Evolutionary conservation across 2,329 filamentous ascomycete genomes (phyloP).

Genomic region (Amauroascus verrucosus): DNA sequence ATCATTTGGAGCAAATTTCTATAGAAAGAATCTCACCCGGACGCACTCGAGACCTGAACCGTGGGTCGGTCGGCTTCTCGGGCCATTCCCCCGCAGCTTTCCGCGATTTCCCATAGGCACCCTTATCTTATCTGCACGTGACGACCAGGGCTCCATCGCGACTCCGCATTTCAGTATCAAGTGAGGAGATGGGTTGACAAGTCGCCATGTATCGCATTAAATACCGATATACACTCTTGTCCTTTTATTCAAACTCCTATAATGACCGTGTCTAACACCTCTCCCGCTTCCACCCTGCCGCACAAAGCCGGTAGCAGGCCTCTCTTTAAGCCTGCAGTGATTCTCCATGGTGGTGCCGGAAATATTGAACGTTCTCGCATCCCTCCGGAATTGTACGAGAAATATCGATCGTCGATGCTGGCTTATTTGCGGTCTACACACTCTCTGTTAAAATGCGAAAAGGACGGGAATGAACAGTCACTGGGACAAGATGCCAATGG

Average conservation of each 20-base stretch:
- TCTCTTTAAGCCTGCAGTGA: conserved; percentile 46
- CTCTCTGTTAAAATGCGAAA: conserved; percentile 27
- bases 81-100: not conserved
- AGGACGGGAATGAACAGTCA: not conserved
- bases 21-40: too few relatives aligned
- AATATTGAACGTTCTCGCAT: conserved; percentile 54
- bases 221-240: too few relatives aligned
- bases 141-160: not conserved
- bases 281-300: not conserved
- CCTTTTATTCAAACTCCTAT: too few relatives aligned
- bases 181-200: not conserved
- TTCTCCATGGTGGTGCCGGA: conserved; percentile 65
- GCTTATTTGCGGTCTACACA: conserved; percentile 47
- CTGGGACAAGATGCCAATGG: not conserved
- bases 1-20: not conserved
- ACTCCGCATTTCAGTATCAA: not conserved
- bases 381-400: conserved; percentile 46
- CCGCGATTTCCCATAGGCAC: not conserved
- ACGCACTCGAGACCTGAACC: not conserved
- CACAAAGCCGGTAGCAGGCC: not conserved
- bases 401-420: conserved; percentile 52
- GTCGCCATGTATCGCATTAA: too few relatives aligned
- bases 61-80: not conserved
- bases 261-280: not conserved
- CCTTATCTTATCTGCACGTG: not conserved